Evolutionary conservation across 2,329 filamentous ascomycete genomes (phyloP), one percentile per base, ranked within the genome.

Genomic region (Beauveria sp.): DNA sequence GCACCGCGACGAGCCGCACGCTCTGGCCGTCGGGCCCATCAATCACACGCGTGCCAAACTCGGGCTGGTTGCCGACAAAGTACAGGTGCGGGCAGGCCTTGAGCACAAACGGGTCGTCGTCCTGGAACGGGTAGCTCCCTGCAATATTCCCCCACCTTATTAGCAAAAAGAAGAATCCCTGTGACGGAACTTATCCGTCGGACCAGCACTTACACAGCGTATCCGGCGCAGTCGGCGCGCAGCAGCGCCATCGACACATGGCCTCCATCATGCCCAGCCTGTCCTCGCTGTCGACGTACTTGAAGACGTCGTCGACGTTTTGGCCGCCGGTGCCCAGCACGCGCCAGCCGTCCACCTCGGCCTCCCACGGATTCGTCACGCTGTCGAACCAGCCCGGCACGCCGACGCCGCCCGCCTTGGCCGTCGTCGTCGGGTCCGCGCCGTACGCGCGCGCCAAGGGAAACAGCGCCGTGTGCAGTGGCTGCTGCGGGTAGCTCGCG

Each of bases 111-210:
- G 91, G 92, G 70, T 99, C 96, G 55, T 91, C 84, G 20, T 95
- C 90, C 74, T 98, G 93, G 75, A 96, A 99, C 0, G 95, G 95
- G 71, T 98, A 99, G 70, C 90, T 93, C 90, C 91, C 91, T 93
- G 63, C 53, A 61, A 30, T 24, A 30, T 8, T n/a, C 2, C 18
- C 10, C 7, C 4, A 26, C 26, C 5, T 26, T 26, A 26, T 5
- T 7, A 26, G 4, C 26, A 26, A 26, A n/a, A 22, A 22, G 22
- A 22, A 24, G 22, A 5, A 26, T 1, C 26, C 30, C 2, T 34
- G 30, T 34, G 30, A 14, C 14, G 12, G 5, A 34, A 34, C 30
- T 5, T 5, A 34, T 34, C 30, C 5, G 12, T 12, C 10, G 14
- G 22, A 6, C 7, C 12, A 20, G 24, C 14, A 79, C 89, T 80